Percentiles rank a stretch among this genome's conserved stretches.
Evolutionary conservation across 768 basidiomycete species (phyloP).

Genomic region (Roridomyces roridus): DNA sequence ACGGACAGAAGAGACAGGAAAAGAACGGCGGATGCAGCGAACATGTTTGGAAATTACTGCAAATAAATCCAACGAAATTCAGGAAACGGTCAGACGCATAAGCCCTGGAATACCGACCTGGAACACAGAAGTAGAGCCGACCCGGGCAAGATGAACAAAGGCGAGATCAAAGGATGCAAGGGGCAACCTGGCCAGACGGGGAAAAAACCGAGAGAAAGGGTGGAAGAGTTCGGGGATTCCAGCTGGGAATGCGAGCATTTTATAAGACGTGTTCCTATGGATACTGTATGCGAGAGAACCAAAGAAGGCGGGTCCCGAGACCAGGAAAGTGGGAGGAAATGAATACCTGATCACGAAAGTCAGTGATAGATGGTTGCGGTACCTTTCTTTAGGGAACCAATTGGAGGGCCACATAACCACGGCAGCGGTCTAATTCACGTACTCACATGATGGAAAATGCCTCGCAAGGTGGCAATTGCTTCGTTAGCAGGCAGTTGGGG

Average conservation of each 20-base stretch:
- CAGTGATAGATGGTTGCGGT: too few relatives aligned
- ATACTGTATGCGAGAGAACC: constrained; percentile 2
- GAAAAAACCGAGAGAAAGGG: constrained; percentile 16
- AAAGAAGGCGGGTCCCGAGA: background rate
- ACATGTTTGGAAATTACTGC: constrained; percentile 21
- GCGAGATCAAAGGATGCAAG: constrained; percentile 20
- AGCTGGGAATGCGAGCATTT: background rate
- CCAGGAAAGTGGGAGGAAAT: background rate
- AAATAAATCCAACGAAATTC: background rate
- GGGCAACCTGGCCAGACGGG: constrained; percentile 30
- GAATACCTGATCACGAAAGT: background rate
- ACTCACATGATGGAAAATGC: too few relatives aligned
- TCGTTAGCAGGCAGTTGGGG: too few relatives aligned
- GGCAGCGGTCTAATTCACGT: too few relatives aligned
- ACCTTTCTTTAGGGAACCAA: too few relatives aligned
- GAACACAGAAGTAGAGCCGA: constrained; percentile 18
- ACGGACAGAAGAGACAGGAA: constrained; percentile 22
- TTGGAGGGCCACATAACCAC: too few relatives aligned
- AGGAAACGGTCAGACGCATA: background rate
- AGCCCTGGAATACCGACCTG: constrained; percentile 5
- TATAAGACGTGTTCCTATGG: constrained; percentile 19
- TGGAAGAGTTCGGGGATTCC: background rate
- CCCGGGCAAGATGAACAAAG: constrained; percentile 24
- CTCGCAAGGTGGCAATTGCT: too few relatives aligned
- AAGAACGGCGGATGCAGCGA: constrained; percentile 20